Conservation (phyloP, 164 flowering plant genomes). For the Liriodendron chinense region DNA sequence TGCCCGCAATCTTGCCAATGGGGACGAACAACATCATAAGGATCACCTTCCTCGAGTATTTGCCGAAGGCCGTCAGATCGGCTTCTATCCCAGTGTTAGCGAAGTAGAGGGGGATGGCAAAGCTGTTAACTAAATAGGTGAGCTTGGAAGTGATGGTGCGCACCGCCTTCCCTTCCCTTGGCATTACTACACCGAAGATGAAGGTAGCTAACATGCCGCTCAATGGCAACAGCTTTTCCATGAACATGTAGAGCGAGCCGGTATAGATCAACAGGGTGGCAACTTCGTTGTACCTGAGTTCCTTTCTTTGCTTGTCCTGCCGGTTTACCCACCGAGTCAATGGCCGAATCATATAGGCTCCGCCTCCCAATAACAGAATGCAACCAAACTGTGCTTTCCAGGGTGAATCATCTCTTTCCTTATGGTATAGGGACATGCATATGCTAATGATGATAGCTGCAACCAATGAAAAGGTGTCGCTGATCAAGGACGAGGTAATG, state of each 20-base stretch:
- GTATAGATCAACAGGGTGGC: constrained; percentile 27
- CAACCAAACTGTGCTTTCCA: not conserved
- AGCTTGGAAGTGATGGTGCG: constrained; percentile 51
- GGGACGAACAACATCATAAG: constrained; percentile 30
- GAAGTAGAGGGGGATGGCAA: constrained; percentile 64
- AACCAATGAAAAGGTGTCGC: constrained; percentile 33
- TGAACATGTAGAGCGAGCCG: constrained; percentile 14
- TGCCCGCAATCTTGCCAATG: constrained; percentile 52
- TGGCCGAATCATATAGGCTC: not conserved
- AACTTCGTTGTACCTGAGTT: constrained; percentile 40
- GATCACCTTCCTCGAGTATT: not conserved
- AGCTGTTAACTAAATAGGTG: constrained; percentile 36
- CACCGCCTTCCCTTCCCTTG: constrained; percentile 58
- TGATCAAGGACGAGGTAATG: constrained; percentile 33
- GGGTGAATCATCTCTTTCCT: not conserved
- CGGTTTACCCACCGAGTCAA: constrained; percentile 34
- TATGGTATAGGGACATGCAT: not conserved
- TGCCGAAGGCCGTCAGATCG: constrained; percentile 16
- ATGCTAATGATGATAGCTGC: constrained; percentile 1
- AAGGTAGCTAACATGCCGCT: constrained; percentile 43
- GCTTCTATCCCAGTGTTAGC: constrained; percentile 60
- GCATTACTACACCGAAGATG: constrained; percentile 49
- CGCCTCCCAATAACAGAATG: not conserved
- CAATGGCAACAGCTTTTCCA: constrained; percentile 27
- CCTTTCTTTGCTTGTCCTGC: constrained; percentile 35